Base-by-base conservation (phyloP, 768 basidiomycete genomes). In the Leccinum truebloodii region DNA sequence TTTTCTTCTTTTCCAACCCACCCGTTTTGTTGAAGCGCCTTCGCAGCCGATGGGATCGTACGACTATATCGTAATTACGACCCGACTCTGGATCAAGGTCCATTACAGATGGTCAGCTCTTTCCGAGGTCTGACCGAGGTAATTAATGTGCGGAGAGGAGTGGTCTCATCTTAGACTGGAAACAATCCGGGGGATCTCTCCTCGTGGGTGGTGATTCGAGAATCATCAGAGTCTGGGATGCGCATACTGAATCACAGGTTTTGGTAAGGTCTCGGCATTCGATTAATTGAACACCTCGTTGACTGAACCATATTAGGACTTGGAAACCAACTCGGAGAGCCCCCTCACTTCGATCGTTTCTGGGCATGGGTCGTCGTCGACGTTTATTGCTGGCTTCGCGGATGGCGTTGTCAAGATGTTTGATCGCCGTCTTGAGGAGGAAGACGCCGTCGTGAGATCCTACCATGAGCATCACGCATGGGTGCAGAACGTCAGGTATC, bases 21-120 rank as follows among this genome's bases (percentile, higher is more conserved):
- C 20, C 28, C n/a, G 0, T 59, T 30, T 37, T 34, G 26, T 24
- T 59, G 37, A 54, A 63, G 41, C 18, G 37, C n/a, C 55, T 54
- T 18, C 55, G 8, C 67, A 96, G 95, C 93, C 53, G 96, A 98
- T 66, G 95, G 95, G 13, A 84, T 92, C 65, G 85, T 98, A 64
- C 91, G 95, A 34, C 79, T 98, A 22, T 98, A 90, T 73, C 86
- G 95, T 46, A 93, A 97, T 69, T 98, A 97, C 68, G 95, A 97
- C 70, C 83, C 88, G 0, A 80, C 77, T 9, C 69, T 87, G 52
- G 81, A 88, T 66, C 83, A 87, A 70, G 87, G 86, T 2, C 86
- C 90, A 3, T 79, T 97, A 14, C 90, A 94, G 69, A 90, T 98
- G 83, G 93, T 96, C 67, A 94, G 93, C 72, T 87, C 95, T 13